These are phyloP conservation scores for Lomentospora prolificans DNA, from an alignment of 2,329 filamentous ascomycete genomes.

Conservation along the genomic window DNA sequence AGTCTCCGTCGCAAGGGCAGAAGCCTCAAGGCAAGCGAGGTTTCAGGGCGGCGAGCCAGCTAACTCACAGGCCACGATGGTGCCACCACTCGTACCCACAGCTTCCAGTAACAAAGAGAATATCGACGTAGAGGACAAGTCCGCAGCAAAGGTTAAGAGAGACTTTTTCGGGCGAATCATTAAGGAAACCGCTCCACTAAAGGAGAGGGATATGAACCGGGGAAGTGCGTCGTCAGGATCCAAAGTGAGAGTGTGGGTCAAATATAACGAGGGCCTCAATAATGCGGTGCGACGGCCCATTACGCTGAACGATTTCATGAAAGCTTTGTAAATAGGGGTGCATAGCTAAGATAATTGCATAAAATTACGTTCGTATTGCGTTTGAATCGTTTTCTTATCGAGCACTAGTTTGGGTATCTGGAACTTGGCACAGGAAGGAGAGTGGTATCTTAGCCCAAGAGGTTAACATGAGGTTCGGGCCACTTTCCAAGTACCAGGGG, in stretches of 20 bases:
- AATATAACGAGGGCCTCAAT: slow-evolving; percentile 80
- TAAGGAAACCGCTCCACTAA: slow-evolving; percentile 25
- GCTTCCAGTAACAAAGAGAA: slow-evolving; percentile 31
- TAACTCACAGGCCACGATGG: slow-evolving; percentile 14
- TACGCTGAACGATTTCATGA: slow-evolving; percentile 60
- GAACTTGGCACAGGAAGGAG: neutral
- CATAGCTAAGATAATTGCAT: neutral
- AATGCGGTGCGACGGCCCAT: slow-evolving; percentile 89
- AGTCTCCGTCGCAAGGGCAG: slow-evolving; percentile 57
- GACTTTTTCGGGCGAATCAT: slow-evolving; percentile 82
- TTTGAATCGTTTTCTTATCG: neutral
- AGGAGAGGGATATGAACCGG: slow-evolving; percentile 30
- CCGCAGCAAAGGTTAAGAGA: slow-evolving; percentile 44
- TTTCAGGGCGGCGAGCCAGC: slow-evolving; percentile 39
- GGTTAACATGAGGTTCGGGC: slow-evolving; percentile 74
- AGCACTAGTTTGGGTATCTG: neutral
- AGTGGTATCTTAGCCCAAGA: slow-evolving; percentile 42
- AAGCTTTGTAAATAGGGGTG: slow-evolving; percentile 2
- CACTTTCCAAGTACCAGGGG: slow-evolving; percentile 78
- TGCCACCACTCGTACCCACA: slow-evolving; percentile 10
- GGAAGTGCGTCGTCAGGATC: slow-evolving; percentile 26
- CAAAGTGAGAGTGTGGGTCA: slow-evolving; percentile 67
- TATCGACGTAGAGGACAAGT: slow-evolving; percentile 22
- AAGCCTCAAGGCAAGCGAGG: slow-evolving; percentile 54
- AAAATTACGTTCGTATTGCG: neutral